Evolutionary conservation across 768 basidiomycete species (phyloP), one percentile per base, ranked within the genome.

Genomic region (Nevesoporus exiguus): DNA sequence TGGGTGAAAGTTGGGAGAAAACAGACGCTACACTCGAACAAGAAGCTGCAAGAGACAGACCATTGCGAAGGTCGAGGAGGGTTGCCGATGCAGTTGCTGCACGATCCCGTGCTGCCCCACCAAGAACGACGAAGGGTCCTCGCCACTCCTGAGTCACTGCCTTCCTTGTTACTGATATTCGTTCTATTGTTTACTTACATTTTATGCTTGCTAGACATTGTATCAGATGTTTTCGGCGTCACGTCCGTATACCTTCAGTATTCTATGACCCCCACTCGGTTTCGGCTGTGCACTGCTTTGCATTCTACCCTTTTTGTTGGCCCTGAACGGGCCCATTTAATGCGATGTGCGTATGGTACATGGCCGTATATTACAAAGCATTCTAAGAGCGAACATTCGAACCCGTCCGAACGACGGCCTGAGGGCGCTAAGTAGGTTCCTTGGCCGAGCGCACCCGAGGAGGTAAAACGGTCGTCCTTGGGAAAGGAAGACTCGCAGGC

Each of bases 31-130:
- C 25, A n/a, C 22, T 45, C 10, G 55, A 55, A n/a, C 51, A 40
- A 15, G 25, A 40, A 36, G 2, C 19, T 21, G 39, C 53, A 14
- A 44, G 43, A 41, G 63, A 61, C 22, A 56, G 47, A 21, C 62
- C 62, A 24, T 33, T 59, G 42, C 63, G 63, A 27, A 76, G 86
- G 55, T 90, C 88, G 56, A 86, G 83, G 71, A 75, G 88, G 43
- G 86, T 88, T 21, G 85, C 85, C 29, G 76, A 81, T 54, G 80
- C 82, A 17, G 72, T 76, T 41, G 78, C 79, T 44, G 78, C 78
- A 8, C 76, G 80, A 40, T 71, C 78, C 30, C 77, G 77, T 36
- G 73, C 74, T 46, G 72, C 73, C 36, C 70, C 73, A 7, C 62
- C 60, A 17, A 64, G 65, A 48, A 61, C 46, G 11, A 61, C 46